Conservation (phyloP, 306 rosid genomes). For the Prunus fruticosa region DNA sequence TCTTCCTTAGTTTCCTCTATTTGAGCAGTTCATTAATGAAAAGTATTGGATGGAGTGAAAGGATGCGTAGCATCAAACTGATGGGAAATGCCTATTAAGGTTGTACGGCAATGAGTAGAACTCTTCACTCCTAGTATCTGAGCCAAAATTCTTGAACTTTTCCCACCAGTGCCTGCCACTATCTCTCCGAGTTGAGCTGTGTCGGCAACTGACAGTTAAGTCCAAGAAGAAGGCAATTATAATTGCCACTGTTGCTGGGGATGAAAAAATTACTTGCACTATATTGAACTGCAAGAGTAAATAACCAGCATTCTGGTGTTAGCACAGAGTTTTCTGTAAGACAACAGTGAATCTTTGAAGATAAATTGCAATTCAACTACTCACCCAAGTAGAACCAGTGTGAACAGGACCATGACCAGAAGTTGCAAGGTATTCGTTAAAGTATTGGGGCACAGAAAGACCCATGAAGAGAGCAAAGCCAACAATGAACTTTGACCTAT, state of each 20-base stretch:
- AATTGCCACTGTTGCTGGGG: conserved; percentile 72
- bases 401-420: conserved; percentile 66
- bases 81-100: conserved; percentile 72
- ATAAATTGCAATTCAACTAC: conserved; percentile 16
- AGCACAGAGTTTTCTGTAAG: too few relatives aligned
- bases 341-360: not conserved
- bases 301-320: not conserved
- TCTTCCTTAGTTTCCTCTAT: not conserved
- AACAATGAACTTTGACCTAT: conserved; percentile 58
- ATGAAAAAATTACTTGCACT: conserved; percentile 70
- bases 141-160: conserved; percentile 47
- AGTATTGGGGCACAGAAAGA: conserved; percentile 75
- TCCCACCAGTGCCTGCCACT: conserved; percentile 94
- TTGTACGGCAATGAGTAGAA: conserved; percentile 67
- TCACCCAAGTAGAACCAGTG: conserved; percentile 55
- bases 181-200: conserved; percentile 54
- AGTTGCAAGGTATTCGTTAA: conserved; percentile 39
- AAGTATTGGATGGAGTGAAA: not conserved
- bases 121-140: conserved; percentile 61
- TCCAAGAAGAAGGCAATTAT: conserved; percentile 64
- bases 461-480: conserved; percentile 89
- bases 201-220: conserved; percentile 34
- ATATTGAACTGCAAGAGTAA: conserved; percentile 55
- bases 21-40: not conserved
- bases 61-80: conserved; percentile 35